phyloP scores from a whole-genome alignment of 2,329 filamentous ascomycete species.

The Calonectria henricotiae region DNA sequence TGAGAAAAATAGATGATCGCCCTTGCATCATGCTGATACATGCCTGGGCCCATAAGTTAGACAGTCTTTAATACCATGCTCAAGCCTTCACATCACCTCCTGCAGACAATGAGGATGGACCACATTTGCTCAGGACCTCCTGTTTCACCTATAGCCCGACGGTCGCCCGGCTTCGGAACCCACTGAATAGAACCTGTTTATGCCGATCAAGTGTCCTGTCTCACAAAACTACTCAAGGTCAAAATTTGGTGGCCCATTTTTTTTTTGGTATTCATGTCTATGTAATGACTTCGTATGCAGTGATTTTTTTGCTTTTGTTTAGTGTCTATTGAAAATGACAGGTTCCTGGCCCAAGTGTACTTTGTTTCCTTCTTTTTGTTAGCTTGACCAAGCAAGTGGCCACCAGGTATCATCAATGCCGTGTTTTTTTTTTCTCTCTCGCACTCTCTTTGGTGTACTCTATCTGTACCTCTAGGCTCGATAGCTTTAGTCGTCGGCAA shows the following conservation, averaged over 20 bases:
- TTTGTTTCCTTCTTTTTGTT: conserved; percentile 26
- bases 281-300: conserved; percentile 26
- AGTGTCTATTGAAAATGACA: conserved; percentile 20
- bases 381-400: conserved; percentile 14
- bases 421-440: not conserved
- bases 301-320: conserved; percentile 21
- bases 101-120: conserved; percentile 2
- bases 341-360: not conserved
- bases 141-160: conserved; percentile 18
- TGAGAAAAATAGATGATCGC: not conserved
- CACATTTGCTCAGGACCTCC: not conserved
- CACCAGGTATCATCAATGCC: conserved; percentile 34
- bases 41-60: not conserved
- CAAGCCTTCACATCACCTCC: conserved; percentile 11
- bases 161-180: not conserved
- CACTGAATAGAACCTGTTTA: conserved; percentile 3
- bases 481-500: conserved; percentile 58
- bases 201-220: not conserved
- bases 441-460: not conserved
- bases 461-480: not conserved
- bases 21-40: conserved; percentile 3
- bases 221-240: conserved; percentile 7
- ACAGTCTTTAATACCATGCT: not conserved
- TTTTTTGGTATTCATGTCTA: conserved; percentile 26
- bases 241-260: conserved; percentile 1